Base-by-base conservation (phyloP, 2,329 filamentous ascomycete genomes). In the Sporothrix sp. region DNA sequence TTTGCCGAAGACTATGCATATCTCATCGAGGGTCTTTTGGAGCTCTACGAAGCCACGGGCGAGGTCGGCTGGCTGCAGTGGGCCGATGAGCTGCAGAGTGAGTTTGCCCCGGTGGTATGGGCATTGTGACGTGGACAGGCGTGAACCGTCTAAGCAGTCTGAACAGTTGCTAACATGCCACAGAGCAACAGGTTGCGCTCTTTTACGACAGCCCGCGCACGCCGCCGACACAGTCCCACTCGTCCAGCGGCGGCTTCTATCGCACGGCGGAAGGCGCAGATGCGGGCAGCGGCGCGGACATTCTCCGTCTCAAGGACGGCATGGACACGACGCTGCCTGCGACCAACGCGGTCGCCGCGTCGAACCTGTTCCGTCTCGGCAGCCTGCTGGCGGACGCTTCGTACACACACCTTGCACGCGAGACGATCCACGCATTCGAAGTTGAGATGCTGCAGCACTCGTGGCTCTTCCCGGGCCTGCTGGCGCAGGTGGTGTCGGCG, bases 1-100 rank as follows among this genome's bases (percentile, higher is more conserved):
- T 95, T 97, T 65, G 87, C 91, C 1, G 93, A 97, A 59, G 93
- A 98, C 68, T 97, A 97, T 62, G 88, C 91, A 3, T 95, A 91
- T 65, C 65, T 97, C 36, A 85, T 89, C 45, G 79, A 84, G 45
- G 91, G 89, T 0, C 72, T 96, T 1, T 71, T 97, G 51, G 84
- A 90, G 58, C 76, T 97, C 25, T 94, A 94, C 62, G 83, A 91
- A 63, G 78, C 84, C 1, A 95, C 87, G 0, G 84, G 52, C 55
- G 82, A 95, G 51, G 81, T 84, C 57, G 68, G 70, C 38, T 87
- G 85, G 68, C 72, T 96, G 4, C 71, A 83, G 54, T 95, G 91
- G 73, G 91, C 91, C 0, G 84, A 91, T 60, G 74, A 77, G 20
- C 69, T 98, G 14, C 91, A 97, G 68, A 72, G 83, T 79, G 71